A percentile compares a stretch with the other conserved stretches of the same genome.
Evolutionary conservation across 768 basidiomycete species (phyloP).

Genomic region (Mycena metata): DNA sequence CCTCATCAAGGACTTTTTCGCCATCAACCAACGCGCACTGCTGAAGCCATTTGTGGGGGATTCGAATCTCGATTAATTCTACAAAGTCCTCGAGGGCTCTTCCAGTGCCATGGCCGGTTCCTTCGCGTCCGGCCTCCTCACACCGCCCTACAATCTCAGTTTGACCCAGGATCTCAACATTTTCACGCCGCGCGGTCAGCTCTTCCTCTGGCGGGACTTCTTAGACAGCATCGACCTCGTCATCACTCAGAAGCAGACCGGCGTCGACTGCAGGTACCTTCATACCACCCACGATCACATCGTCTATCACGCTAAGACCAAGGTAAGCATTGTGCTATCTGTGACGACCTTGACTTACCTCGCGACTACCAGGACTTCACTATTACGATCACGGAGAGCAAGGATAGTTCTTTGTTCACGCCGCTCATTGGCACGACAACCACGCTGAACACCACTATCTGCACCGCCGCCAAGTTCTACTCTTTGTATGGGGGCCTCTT

Average conservation of each 20-base stretch:
- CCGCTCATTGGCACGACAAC: not conserved
- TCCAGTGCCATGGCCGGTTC: not conserved
- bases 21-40: not conserved
- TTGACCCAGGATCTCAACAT: not conserved
- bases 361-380: not conserved
- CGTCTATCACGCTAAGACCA: not conserved
- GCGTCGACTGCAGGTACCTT: not conserved
- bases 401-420: not conserved
- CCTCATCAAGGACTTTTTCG: not conserved
- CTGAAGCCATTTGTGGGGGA: not conserved
- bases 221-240: not conserved
- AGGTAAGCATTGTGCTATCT: not conserved
- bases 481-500: not conserved
- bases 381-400: not conserved
- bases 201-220: not conserved
- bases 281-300: not conserved
- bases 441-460: not conserved
- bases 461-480: not conserved
- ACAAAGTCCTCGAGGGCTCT: not conserved
- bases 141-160: not conserved
- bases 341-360: too few relatives aligned
- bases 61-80: not conserved
- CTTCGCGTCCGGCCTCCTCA: not conserved
- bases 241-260: not conserved
- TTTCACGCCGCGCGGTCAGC: not conserved